A percentile compares a stretch with the other conserved stretches of the same genome.
Conservation (phyloP, 306 rosid genomes). For the Cicer pinnatifidum region DNA sequence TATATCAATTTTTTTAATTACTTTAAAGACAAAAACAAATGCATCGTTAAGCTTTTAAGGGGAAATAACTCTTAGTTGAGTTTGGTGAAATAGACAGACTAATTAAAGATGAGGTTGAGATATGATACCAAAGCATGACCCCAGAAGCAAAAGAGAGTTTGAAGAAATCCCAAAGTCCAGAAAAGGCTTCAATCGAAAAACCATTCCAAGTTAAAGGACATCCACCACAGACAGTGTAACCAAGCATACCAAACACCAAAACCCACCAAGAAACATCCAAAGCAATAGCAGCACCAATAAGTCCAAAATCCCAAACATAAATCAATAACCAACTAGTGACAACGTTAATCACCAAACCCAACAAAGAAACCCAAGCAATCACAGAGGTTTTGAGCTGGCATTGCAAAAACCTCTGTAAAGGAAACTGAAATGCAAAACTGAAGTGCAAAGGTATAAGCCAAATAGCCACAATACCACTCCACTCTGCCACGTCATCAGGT, state of each 20-base stretch:
- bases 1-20: too few relatives aligned
- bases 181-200: conserved; percentile 64
- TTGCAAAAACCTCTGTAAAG: conserved; percentile 72
- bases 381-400: conserved; percentile 61
- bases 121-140: conserved; percentile 68
- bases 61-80: too few relatives aligned
- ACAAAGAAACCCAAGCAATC: conserved; percentile 63
- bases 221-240: conserved; percentile 55
- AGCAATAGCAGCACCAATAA: conserved; percentile 70
- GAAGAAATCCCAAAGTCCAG: conserved; percentile 71
- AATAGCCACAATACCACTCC: conserved; percentile 60
- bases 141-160: conserved; percentile 75
- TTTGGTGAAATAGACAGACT: too few relatives aligned
- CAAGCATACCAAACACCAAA: conserved; percentile 56
- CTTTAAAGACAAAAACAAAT: too few relatives aligned
- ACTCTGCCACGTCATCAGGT: conserved; percentile 65
- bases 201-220: conserved; percentile 79
- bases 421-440: conserved; percentile 81
- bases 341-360: conserved; percentile 52
- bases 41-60: too few relatives aligned
- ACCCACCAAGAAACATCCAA: conserved; percentile 76
- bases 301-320: conserved; percentile 56
- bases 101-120: too few relatives aligned
- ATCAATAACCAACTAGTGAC: conserved; percentile 57
- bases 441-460: conserved; percentile 82